Conservation (phyloP, 352 stramenopile genomes). For the Globisporangium uncinulatum region DNA sequence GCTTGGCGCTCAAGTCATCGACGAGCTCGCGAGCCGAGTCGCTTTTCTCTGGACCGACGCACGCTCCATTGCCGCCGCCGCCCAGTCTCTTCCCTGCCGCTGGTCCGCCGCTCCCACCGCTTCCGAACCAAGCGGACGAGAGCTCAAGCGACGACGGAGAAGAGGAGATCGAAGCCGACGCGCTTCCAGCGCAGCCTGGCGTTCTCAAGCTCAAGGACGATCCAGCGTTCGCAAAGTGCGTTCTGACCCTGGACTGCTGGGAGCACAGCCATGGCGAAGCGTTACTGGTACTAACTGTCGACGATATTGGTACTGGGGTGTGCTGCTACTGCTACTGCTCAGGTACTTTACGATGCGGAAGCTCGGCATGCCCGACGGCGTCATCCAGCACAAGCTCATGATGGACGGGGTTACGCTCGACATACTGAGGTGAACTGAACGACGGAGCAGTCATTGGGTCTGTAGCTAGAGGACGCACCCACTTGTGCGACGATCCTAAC, state of each 20-base stretch:
- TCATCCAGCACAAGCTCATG: conserved; percentile 77
- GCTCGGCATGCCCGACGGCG: conserved; percentile 66
- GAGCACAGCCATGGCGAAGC: not conserved
- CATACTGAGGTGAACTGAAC: conserved; percentile 43
- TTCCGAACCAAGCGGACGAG: conserved; percentile 32
- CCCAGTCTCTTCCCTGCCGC: conserved; percentile 14
- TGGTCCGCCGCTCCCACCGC: conserved; percentile 19
- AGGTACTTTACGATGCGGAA: conserved; percentile 87
- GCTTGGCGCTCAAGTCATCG: conserved; percentile 16
- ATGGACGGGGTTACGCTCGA: conserved; percentile 70
- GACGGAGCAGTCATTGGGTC: too few species aligned
- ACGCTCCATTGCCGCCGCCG: conserved; percentile 34
- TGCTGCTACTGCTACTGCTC: conserved; percentile 6
- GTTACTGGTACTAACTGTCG: not conserved
- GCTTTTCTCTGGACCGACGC: conserved; percentile 36
- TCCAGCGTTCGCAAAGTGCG: conserved; percentile 63
- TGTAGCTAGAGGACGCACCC: too few species aligned
- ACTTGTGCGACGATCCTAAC: too few species aligned
- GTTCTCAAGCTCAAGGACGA: conserved; percentile 82
- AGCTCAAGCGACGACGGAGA: conserved; percentile 64
- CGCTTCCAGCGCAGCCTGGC: conserved; percentile 14
- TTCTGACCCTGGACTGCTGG: not conserved
- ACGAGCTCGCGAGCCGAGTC: conserved; percentile 43
- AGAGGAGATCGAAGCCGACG: conserved; percentile 31
- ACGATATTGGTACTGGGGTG: not conserved